Evolutionary conservation across 257 asterid species (phyloP), one percentile per base, ranked within the genome.

Genomic region (Scutellaria barbata): DNA sequence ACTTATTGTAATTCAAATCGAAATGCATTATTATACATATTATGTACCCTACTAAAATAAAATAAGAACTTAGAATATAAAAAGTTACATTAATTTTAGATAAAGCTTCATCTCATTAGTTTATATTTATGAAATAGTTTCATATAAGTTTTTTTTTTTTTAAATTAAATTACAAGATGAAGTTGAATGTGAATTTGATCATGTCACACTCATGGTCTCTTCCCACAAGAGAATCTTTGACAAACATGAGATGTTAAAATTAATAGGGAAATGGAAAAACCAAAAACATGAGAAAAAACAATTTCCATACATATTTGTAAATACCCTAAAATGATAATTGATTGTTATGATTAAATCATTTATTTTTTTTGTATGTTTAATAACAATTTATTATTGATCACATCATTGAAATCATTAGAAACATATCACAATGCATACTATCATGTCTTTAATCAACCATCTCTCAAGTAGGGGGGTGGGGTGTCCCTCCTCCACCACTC

Each of bases 121-220:
- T 43, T 7, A 10, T 43, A 43, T 8, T 10, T 2, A 2, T 43
- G 25, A 22, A 22, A 22, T 22, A 22, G 2, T 22, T 22, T 22
- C 2, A 22, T 22, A 22, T 22, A 22, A 22, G 2, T 2, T 1
- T 22, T 42, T 42, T 43, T n/a, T n/a, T n/a, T n/a, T n/a, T 18
- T 17, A 40, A 1, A 11, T 7, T 10, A 14, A 61, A 61, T 61
- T 61, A 13, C 25, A 60, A 37, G 61, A 5, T 55, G 8, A 66
- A 66, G 51, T 16, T 39, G 52, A 53, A 40, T 40, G 52, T 42
- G 47, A 69, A 76, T 53, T 58, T 75, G 54, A 65, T 68, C 71
- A 22, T 18, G 65, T 50, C 80, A 41, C 74, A 68, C 50, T 61
- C 75, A 69, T 30, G 35, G 35, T 66, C 8, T 22, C 25, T 22